Conservation (phyloP, 1,139 yeast genomes). For the Blastobotrys proliferans region DNA sequence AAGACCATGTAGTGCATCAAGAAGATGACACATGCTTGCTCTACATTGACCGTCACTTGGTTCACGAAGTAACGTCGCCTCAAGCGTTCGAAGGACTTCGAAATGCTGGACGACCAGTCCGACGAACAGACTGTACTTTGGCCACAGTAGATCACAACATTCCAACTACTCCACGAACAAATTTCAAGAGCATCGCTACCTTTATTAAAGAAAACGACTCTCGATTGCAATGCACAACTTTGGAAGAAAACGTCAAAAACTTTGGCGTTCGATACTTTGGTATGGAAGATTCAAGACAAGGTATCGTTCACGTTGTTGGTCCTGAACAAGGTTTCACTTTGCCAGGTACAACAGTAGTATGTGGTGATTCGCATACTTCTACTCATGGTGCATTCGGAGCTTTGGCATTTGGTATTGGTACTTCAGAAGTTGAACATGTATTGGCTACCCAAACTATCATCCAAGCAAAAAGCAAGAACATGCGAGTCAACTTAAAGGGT, state of each 20-base stretch:
- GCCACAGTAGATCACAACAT: slow-evolving; percentile 98
- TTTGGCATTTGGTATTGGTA: slow-evolving; percentile 98
- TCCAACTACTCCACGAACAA: slow-evolving; percentile 80
- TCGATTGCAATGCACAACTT: slow-evolving; percentile 82
- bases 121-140: slow-evolving; percentile 91
- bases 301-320: slow-evolving; percentile 96
- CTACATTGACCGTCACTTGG: slow-evolving; percentile 93
- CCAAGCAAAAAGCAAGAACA: slow-evolving; percentile 91
- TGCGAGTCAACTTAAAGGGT: slow-evolving; percentile 85
- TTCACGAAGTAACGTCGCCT: slow-evolving; percentile 97
- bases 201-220: slow-evolving; percentile 91
- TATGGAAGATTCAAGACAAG: slow-evolving; percentile 90
- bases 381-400: slow-evolving; percentile 99
- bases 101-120: slow-evolving; percentile 80
- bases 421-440: slow-evolving; percentile 98
- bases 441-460: slow-evolving; percentile 94
- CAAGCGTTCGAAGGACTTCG: slow-evolving; percentile 96
- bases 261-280: slow-evolving; percentile 91
- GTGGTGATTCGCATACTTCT: slow-evolving; percentile 98
- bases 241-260: slow-evolving; percentile 87
- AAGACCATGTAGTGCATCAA: slow-evolving; percentile 85
- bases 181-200: slow-evolving; percentile 68
- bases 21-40: slow-evolving; percentile 81
- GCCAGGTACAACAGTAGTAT: slow-evolving; percentile 97
- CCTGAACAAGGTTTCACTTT: slow-evolving; percentile 98